phyloP scores from a whole-genome alignment of 2,329 filamentous ascomycete genomes.

The Keithomyces neogunnii region DNA sequence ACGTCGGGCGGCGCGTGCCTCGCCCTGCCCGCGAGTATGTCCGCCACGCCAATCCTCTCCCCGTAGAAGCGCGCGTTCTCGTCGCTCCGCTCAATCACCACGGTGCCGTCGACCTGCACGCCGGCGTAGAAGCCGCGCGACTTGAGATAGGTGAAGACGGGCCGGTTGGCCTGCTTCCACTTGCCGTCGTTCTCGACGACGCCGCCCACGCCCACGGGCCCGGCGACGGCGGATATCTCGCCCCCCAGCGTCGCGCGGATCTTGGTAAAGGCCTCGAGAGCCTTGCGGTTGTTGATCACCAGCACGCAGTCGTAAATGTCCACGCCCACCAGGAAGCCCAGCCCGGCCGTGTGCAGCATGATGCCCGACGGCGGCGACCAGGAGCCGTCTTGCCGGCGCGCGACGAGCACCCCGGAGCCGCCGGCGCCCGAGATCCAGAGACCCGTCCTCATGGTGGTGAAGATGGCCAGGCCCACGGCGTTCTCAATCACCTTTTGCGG shows the following conservation, averaged over 20 bases:
- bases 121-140: slow-evolving; percentile 80
- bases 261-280: slow-evolving; percentile 66
- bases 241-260: slow-evolving; percentile 68
- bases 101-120: slow-evolving; percentile 76
- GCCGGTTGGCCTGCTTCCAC: slow-evolving; percentile 41
- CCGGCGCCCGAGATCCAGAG: slow-evolving; percentile 60
- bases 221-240: slow-evolving; percentile 68
- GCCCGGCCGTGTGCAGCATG: slow-evolving; percentile 67
- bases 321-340: slow-evolving; percentile 71
- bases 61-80: slow-evolving; percentile 83
- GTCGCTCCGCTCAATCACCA: slow-evolving; percentile 72
- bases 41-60: slow-evolving; percentile 35
- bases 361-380: slow-evolving; percentile 80
- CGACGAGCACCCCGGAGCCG: slow-evolving; percentile 56
- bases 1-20: slow-evolving; percentile 16
- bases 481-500: slow-evolving; percentile 51
- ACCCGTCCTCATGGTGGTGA: slow-evolving; percentile 60
- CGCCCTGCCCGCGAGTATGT: slow-evolving; percentile 38
- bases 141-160: slow-evolving; percentile 64
- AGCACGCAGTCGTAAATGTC: slow-evolving; percentile 86
- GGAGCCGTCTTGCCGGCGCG: slow-evolving; percentile 51
- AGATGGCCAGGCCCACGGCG: slow-evolving; percentile 61
- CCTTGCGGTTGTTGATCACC: slow-evolving; percentile 70
- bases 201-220: slow-evolving; percentile 60
- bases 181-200: slow-evolving; percentile 52